A percentile compares a stretch with the other conserved stretches of the same genome.
Conservation (phyloP, 108 stramenopile genomes). For the Fragilariopsis cylindrus region DNA sequence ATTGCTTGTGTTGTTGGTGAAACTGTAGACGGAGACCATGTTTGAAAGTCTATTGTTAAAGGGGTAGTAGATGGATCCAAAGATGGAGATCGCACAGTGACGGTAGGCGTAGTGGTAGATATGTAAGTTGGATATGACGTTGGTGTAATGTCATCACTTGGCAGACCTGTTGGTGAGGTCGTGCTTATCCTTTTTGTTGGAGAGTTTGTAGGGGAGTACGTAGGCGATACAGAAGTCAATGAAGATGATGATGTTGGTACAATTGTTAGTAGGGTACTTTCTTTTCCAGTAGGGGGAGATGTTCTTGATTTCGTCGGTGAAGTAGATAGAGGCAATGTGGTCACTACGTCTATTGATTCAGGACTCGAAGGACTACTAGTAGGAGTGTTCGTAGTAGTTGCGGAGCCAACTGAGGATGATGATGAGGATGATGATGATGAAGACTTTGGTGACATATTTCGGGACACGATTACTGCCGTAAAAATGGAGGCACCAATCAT, state of each 20-base stretch:
- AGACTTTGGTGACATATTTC: background rate
- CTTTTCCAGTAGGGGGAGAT: background rate
- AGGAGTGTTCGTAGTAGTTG: background rate
- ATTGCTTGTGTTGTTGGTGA: background rate
- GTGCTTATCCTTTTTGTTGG: no score
- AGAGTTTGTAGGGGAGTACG: background rate
- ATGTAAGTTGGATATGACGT: background rate
- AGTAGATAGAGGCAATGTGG: background rate
- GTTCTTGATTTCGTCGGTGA: background rate
- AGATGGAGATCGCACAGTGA: background rate
- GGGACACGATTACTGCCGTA: background rate
- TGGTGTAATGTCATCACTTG: slow-evolving; percentile 1
- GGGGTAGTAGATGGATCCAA: background rate
- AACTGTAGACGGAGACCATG: slow-evolving; percentile 2
- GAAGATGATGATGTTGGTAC: background rate
- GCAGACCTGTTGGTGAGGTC: slow-evolving; percentile 4
- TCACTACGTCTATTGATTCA: background rate
- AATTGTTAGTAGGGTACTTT: background rate
- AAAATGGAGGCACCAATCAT: background rate
- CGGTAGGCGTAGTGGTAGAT: background rate
- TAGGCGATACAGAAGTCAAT: background rate
- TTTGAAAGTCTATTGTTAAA: background rate
- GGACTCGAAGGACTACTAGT: slow-evolving; percentile 1
- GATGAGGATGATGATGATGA: background rate
- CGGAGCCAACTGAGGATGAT: background rate